Conservation (phyloP, 192 early-diverging fungal species). For the Backusella westeae region DNA sequence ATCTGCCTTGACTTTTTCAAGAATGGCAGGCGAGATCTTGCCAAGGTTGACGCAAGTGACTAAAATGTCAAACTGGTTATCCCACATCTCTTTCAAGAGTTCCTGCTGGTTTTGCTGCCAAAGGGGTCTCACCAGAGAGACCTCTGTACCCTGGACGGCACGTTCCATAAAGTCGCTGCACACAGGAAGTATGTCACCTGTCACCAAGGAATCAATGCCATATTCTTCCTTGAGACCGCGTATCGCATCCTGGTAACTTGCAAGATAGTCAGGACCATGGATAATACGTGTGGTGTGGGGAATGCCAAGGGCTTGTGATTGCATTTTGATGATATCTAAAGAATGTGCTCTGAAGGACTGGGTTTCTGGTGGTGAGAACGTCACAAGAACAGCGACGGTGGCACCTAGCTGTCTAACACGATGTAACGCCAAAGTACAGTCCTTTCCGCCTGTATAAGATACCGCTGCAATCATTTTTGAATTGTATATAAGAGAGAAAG, state of each 20-base stretch:
- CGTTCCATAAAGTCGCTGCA: conserved; percentile 62
- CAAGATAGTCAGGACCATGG: conserved; percentile 45
- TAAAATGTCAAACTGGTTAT: conserved; percentile 19
- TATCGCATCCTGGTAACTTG: conserved; percentile 47
- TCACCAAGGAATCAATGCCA: conserved; percentile 49
- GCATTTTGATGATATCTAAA: conserved; percentile 40
- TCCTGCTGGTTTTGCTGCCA: conserved; percentile 50
- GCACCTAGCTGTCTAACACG: conserved; percentile 34
- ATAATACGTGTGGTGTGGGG: conserved; percentile 41
- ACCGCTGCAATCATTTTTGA: conserved; percentile 35
- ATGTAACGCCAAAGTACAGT: conserved; percentile 52
- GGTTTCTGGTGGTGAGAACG: conserved; percentile 45
- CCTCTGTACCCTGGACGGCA: conserved; percentile 43
- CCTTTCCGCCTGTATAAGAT: conserved; percentile 65
- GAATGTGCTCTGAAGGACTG: conserved; percentile 56
- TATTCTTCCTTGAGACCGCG: conserved; percentile 37
- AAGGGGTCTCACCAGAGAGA: conserved; percentile 51
- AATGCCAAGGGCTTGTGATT: conserved; percentile 48
- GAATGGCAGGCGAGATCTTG: background rate
- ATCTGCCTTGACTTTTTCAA: background rate
- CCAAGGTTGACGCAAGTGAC: conserved; percentile 28
- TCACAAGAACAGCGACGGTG: conserved; percentile 45
- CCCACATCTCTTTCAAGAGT: conserved; percentile 44
- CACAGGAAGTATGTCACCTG: conserved; percentile 61
- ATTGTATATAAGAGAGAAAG: background rate